phyloP scores from a whole-genome alignment of 2,329 filamentous ascomycete genomes.

The Trichoderma sp. region DNA sequence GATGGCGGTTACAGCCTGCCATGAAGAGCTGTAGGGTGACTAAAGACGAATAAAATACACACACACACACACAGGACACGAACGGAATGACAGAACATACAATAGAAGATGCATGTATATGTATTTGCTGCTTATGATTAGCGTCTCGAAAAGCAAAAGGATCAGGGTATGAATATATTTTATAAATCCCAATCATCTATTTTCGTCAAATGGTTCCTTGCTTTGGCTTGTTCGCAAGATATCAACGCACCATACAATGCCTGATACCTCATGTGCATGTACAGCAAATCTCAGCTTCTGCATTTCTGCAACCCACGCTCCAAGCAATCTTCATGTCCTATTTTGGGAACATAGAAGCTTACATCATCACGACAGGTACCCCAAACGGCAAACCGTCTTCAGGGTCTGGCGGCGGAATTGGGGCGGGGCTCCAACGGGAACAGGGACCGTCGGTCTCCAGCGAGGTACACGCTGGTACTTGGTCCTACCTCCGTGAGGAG shows the following conservation, averaged over 20 bases:
- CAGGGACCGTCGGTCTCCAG: neutral
- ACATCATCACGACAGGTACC: neutral
- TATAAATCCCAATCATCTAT: neutral
- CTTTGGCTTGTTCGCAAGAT: neutral
- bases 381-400: neutral
- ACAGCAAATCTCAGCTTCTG: neutral
- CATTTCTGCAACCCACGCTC: neutral
- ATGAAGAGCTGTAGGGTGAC: conserved; percentile 32
- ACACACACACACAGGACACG: neutral
- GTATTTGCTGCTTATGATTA: neutral
- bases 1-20: conserved; percentile 71
- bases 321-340: neutral
- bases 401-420: conserved; percentile 14
- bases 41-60: neutral
- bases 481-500: neutral
- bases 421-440: conserved; percentile 10
- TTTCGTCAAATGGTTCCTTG: too few species aligned
- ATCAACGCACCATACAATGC: neutral
- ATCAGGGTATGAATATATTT: neutral
- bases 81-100: neutral
- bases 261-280: neutral
- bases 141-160: neutral
- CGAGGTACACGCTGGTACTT: neutral
- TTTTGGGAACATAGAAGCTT: neutral
- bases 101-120: neutral